Evolutionary conservation across 306 rosid genomes (phyloP).

Genomic region (Sesbania bispinosa): DNA sequence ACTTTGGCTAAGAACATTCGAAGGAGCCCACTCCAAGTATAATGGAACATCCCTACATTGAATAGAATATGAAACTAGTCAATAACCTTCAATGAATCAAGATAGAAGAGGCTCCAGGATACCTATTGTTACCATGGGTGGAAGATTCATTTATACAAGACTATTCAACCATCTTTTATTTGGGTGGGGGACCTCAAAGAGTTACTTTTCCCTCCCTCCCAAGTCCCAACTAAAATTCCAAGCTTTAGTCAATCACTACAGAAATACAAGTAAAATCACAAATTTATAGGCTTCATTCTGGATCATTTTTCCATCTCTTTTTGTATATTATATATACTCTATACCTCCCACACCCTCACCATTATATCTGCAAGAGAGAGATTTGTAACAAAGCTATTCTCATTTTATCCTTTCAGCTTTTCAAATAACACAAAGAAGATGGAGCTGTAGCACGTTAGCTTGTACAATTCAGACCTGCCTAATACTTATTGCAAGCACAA

Average conservation of each 20-base stretch:
- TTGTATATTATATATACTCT: neutral
- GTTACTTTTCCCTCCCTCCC: neutral
- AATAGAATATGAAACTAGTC: slow-evolving; percentile 19
- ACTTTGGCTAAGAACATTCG: slow-evolving; percentile 55
- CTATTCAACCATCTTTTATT: too few species aligned
- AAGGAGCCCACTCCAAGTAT: slow-evolving; percentile 97
- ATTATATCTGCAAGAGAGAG: neutral
- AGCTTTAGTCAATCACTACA: neutral
- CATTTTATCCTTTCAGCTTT: neutral
- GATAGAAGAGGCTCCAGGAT: neutral
- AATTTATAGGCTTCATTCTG: neutral
- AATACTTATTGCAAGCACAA: neutral
- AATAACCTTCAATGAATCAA: slow-evolving; percentile 14
- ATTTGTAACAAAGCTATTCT: neutral
- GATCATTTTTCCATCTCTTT: neutral
- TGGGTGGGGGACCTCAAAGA: neutral
- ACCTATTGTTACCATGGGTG: neutral
- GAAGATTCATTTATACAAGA: neutral
- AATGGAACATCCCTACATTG: slow-evolving; percentile 77
- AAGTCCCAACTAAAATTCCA: neutral
- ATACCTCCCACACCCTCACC: neutral
- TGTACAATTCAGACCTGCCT: neutral
- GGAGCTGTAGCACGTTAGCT: neutral
- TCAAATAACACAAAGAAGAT: neutral
- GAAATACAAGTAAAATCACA: neutral